Evolutionary conservation across 2,329 filamentous ascomycete genomes (phyloP), one percentile per base, ranked within the genome.

Genomic region (Colletotrichum sojae): DNA sequence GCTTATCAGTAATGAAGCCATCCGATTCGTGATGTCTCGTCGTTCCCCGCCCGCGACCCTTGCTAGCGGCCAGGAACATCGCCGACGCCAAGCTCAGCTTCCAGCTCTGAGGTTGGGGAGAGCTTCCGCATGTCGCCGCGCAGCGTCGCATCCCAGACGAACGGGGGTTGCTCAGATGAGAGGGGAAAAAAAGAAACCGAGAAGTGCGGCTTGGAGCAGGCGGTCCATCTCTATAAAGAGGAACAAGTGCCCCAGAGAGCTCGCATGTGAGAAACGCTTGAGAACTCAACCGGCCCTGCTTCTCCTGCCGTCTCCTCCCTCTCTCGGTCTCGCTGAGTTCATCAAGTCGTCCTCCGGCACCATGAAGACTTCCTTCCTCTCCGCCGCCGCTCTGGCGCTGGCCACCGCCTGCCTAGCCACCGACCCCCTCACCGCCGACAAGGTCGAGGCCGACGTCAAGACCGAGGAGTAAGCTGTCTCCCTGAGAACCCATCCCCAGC

Each of bases 371-470:
- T 66, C 51, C 6, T 12, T 69, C 51, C 60, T 55, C 31, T 49
- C 58, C 54, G 60, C 58, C 58, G 60, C 64, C 39, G 49, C 67
- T 46, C 62, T 72, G 56, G 64, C 57, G 36, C 39, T 70, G 15
- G 71, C 63, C 4, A 53, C 69, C 2, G 54, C 55, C 31, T 52
- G 60, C 58, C 27, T 67, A 18, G 63, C 63, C 25, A 78, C 67
- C 20, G 75, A 79, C 57, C 69, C 73, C 12, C 72, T 84, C 36
- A 82, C 78, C 1, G 75, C 78, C 15, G 79, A 83, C 68, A 79
- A 78, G 73, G 70, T 82, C 20, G 82, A 79, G 57, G 78, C 77
- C 8, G 81, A 82, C 58, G 80, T 84, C 71, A 76, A 73, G 40
- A 78, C 76, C 15, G 74, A 76, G 62, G 76, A 80, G 81, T 83